Percentiles rank a stretch among this genome's conserved stretches.
Conservation (phyloP, 495 filamentous ascomycete genomes). For the Penicillium maclennaniae region DNA sequence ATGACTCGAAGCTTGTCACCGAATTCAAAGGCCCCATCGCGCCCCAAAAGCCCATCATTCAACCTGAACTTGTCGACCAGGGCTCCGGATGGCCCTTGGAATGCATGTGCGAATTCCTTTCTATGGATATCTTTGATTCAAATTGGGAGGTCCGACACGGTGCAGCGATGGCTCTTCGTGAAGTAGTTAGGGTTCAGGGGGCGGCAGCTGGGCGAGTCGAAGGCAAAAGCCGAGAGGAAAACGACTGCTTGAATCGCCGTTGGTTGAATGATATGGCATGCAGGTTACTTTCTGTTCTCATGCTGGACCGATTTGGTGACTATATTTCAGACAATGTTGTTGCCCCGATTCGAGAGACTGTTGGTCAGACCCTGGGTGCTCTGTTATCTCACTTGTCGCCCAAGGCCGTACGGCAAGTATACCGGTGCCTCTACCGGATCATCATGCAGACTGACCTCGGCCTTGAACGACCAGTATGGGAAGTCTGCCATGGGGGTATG, state of each 20-base stretch:
- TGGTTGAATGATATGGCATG: constrained; percentile 95
- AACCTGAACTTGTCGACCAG: constrained; percentile 66
- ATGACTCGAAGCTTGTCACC: constrained; percentile 86
- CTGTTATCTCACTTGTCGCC: constrained; percentile 76
- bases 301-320: constrained; percentile 95
- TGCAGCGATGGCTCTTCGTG: constrained; percentile 90
- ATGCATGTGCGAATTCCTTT: constrained; percentile 87
- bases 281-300: constrained; percentile 87
- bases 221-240: constrained; percentile 67
- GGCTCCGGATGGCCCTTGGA: constrained; percentile 84
- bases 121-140: constrained; percentile 86
- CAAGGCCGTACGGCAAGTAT: constrained; percentile 72
- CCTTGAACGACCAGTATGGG: constrained; percentile 72
- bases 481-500: constrained; percentile 97
- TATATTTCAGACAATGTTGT: constrained; percentile 97
- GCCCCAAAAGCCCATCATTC: constrained; percentile 56
- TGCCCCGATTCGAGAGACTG: constrained; percentile 91
- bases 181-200: constrained; percentile 88
- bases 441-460: constrained; percentile 85
- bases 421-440: constrained; percentile 75
- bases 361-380: constrained; percentile 91
- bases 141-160: constrained; percentile 98
- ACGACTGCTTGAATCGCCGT: constrained; percentile 70
- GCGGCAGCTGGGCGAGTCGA: constrained; percentile 78
- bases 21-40: constrained; percentile 83